These are phyloP conservation scores for Beverwykella pulmonaria DNA, from an alignment of 495 filamentous ascomycete species.

Conservation along the genomic window DNA sequence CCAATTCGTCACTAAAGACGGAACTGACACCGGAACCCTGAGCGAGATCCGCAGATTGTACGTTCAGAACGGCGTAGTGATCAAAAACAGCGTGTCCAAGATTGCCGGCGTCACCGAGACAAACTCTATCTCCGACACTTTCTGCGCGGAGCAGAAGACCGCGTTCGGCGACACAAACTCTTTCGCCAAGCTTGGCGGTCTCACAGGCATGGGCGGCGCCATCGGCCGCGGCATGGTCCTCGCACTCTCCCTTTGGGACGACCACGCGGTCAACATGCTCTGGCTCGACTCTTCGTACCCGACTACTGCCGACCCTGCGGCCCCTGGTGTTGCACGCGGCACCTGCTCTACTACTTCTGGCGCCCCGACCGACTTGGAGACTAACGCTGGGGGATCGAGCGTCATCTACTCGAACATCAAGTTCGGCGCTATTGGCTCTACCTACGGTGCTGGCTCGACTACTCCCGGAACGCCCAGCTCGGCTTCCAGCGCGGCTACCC, in stretches of 20 bases:
- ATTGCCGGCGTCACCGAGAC: constrained; percentile 54
- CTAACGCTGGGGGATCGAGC: constrained; percentile 53
- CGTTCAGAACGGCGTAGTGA: constrained; percentile 61
- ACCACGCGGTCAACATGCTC: constrained; percentile 75
- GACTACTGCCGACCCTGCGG: constrained; percentile 53
- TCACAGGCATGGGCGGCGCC: constrained; percentile 58
- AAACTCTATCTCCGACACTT: constrained; percentile 62
- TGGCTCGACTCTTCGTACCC: constrained; percentile 84
- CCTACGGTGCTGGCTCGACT: not conserved
- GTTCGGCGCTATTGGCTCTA: constrained; percentile 1
- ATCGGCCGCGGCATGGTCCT: constrained; percentile 67
- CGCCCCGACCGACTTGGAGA: constrained; percentile 60
- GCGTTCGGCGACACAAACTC: constrained; percentile 63
- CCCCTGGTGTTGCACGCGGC: constrained; percentile 69
- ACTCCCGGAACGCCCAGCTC: constrained; percentile 1
- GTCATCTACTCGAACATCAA: constrained; percentile 52
- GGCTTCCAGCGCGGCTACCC: not conserved
- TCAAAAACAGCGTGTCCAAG: constrained; percentile 60
- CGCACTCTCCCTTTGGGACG: constrained; percentile 77
- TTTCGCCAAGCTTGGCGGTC: constrained; percentile 63
- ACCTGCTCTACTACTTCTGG: constrained; percentile 65
- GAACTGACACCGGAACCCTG: constrained; percentile 53
- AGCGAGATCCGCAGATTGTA: constrained; percentile 63
- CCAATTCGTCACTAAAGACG: constrained; percentile 55
- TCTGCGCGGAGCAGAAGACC: constrained; percentile 63